Conservation (phyloP, 2,329 filamentous ascomycete genomes). For the Xylariaceae sp. region DNA sequence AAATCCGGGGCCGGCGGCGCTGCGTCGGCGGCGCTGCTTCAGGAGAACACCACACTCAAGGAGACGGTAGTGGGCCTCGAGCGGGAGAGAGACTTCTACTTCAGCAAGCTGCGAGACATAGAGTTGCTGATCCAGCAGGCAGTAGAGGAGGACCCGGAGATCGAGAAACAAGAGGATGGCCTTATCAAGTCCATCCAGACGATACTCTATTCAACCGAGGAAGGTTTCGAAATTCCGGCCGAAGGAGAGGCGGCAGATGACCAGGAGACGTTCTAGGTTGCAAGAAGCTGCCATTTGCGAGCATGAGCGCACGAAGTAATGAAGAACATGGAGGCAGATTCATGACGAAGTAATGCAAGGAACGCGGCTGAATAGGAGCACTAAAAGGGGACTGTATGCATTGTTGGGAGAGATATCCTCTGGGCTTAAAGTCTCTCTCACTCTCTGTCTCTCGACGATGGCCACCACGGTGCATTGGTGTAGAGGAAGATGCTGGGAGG, state of each 20-base stretch:
- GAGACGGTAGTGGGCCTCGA: slow-evolving; percentile 95
- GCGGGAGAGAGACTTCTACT: slow-evolving; percentile 98
- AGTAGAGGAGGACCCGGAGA: slow-evolving; percentile 87
- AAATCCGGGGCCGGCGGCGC: slow-evolving; percentile 50
- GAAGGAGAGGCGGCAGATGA: slow-evolving; percentile 75
- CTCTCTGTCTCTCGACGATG: not conserved
- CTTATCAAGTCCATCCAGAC: slow-evolving; percentile 95
- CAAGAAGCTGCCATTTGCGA: slow-evolving; percentile 1
- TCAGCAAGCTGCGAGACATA: slow-evolving; percentile 97
- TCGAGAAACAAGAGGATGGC: slow-evolving; percentile 92
- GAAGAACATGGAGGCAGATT: slow-evolving; percentile 19
- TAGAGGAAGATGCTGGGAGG: not conserved
- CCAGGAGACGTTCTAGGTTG: slow-evolving; percentile 75
- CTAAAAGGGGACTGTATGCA: not conserved
- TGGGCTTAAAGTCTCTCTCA: not conserved
- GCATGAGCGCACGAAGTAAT: slow-evolving; percentile 31
- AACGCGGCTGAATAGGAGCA: slow-evolving; percentile 15
- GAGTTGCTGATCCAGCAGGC: slow-evolving; percentile 93
- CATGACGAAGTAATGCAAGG: slow-evolving; percentile 29
- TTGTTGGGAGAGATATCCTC: slow-evolving; percentile 3
- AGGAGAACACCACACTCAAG: slow-evolving; percentile 88
- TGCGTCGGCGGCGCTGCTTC: slow-evolving; percentile 73
- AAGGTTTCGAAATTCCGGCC: slow-evolving; percentile 86
- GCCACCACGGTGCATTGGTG: slow-evolving; percentile 1
- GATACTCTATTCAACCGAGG: slow-evolving; percentile 96